Percentiles rank a stretch among this genome's conserved stretches.
These are phyloP conservation scores for Neoboletus magnificus DNA, from an alignment of 768 basidiomycete genomes.

Conservation along the genomic window DNA sequence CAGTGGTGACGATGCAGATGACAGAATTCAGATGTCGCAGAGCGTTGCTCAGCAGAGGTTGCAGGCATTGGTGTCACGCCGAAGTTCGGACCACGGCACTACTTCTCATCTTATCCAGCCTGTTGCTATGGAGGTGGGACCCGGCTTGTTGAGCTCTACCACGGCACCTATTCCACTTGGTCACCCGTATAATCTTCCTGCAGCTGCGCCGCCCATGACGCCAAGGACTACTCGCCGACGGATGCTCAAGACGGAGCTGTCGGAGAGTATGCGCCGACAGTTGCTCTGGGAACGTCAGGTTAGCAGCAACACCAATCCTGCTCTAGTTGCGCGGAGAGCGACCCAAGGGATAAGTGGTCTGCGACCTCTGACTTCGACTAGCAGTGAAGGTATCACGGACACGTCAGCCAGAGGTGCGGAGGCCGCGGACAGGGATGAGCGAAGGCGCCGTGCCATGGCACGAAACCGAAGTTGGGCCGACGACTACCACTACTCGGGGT, in stretches of 20 bases:
- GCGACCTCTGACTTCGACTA: constrained; percentile 35
- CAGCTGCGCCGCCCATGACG: constrained; percentile 63
- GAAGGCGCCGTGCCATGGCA: constrained; percentile 45
- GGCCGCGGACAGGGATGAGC: constrained; percentile 40
- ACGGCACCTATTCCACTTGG: constrained; percentile 58
- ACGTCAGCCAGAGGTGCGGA: constrained; percentile 15
- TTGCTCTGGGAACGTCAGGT: constrained; percentile 78
- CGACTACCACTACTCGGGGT: constrained; percentile 63
- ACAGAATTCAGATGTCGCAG: constrained; percentile 54
- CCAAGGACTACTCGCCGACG: constrained; percentile 81
- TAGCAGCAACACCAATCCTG: constrained; percentile 46
- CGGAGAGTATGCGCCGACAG: constrained; percentile 78
- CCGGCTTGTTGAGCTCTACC: constrained; percentile 26
- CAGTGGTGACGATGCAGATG: constrained; percentile 49
- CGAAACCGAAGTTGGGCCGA: constrained; percentile 68
- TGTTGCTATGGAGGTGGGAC: constrained; percentile 11
- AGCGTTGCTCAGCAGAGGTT: constrained; percentile 70
- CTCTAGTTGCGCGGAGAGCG: constrained; percentile 32
- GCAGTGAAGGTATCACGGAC: constrained; percentile 17
- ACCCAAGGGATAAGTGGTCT: constrained; percentile 29
- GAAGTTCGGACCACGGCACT: constrained; percentile 31
- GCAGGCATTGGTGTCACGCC: constrained; percentile 51
- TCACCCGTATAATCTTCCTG: constrained; percentile 72
- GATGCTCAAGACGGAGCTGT: constrained; percentile 83
- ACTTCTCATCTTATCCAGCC: constrained; percentile 23